Evolutionary conservation across 208 protist species (phyloP).

Genomic region (Acanthamoeba triangularis): DNA sequence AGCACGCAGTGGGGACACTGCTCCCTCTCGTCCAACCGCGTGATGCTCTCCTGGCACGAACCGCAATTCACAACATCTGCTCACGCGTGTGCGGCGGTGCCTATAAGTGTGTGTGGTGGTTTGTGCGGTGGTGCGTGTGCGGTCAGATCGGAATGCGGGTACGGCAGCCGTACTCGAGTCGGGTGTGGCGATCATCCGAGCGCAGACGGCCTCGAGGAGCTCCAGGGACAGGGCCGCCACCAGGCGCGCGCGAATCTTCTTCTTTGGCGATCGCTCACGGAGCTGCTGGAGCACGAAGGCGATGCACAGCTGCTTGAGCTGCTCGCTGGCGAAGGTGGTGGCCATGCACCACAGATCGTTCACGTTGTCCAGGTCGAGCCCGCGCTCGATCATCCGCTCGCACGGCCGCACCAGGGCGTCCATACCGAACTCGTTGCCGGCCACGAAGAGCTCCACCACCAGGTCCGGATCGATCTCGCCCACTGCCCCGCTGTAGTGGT

Average conservation of each 20-base stretch:
- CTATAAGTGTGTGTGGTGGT: not conserved
- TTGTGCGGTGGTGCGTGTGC: not conserved
- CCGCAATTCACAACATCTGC: not conserved
- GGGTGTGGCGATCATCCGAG: not conserved
- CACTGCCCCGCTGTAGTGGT: not conserved
- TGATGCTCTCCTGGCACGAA: not conserved
- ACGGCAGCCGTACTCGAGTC: not conserved
- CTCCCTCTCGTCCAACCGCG: not conserved
- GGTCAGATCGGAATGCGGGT: too few relatives aligned
- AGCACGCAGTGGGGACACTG: not conserved
- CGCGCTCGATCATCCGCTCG: not conserved
- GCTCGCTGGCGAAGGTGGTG: not conserved
- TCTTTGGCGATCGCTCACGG: not conserved
- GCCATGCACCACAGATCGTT: slow-evolving; percentile 8
- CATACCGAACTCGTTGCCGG: not conserved
- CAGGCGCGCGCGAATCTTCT: not conserved
- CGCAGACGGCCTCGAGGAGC: not conserved
- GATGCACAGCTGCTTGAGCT: slow-evolving; percentile 47
- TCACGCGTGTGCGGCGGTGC: too few relatives aligned
- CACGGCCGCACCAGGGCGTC: not conserved
- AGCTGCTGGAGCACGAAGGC: not conserved
- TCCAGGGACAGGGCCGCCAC: not conserved
- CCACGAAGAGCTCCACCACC: slow-evolving; percentile 22
- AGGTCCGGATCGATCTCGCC: not conserved
- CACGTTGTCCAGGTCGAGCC: not conserved